These are phyloP conservation scores for Phytophthora ohioensis DNA, from an alignment of 352 stramenopile genomes.

Conservation along the genomic window DNA sequence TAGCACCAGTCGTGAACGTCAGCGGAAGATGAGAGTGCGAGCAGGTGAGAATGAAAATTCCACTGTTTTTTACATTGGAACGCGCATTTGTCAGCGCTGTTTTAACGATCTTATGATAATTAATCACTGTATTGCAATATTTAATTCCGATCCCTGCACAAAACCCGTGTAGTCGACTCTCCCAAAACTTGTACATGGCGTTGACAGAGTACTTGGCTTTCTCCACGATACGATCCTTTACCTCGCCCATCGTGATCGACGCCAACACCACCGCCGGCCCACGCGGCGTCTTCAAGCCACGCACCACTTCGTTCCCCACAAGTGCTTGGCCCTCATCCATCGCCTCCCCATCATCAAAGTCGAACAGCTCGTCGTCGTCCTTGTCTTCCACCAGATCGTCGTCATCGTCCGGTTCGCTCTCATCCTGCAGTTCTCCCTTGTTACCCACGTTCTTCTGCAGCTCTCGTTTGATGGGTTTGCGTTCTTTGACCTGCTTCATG, in stretches of 20 bases:
- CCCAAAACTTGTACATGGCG: conserved; percentile 84
- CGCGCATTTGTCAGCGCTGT: not conserved
- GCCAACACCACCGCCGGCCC: conserved; percentile 56
- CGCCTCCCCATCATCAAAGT: conserved; percentile 43
- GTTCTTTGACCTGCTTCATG: conserved; percentile 72
- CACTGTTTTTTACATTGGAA: conserved; percentile 8
- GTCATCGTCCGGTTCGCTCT: conserved; percentile 37
- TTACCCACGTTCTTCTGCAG: conserved; percentile 41
- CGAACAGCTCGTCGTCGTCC: conserved; percentile 51
- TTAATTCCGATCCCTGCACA: conserved; percentile 15
- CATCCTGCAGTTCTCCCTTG: conserved; percentile 48
- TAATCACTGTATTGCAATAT: no score
- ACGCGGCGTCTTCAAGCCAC: conserved; percentile 48
- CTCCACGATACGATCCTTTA: conserved; percentile 47
- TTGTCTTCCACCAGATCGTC: no score
- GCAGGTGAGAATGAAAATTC: conserved; percentile 39
- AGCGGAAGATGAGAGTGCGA: conserved; percentile 61
- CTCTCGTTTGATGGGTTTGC: conserved; percentile 71
- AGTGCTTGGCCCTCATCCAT: conserved; percentile 51
- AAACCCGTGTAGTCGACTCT: conserved; percentile 67
- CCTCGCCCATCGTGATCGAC: conserved; percentile 54
- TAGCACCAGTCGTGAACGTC: conserved; percentile 50
- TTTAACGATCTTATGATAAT: conserved; percentile 1
- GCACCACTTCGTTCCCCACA: conserved; percentile 60
- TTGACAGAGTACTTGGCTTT: no score